phyloP scores from a whole-genome alignment of 345 rosid species.

The Adansonia digitata region DNA sequence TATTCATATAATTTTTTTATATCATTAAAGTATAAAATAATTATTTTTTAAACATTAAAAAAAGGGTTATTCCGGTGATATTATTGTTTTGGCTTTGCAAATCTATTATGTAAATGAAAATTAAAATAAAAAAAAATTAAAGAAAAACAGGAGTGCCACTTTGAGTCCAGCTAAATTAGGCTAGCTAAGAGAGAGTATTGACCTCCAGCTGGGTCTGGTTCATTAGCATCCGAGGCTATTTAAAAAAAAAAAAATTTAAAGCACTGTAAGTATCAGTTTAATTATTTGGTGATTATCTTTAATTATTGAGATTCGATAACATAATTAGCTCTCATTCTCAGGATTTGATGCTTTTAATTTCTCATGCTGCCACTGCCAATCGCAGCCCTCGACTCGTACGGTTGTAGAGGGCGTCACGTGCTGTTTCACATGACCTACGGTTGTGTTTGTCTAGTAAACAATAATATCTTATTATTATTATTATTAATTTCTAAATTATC shows the following conservation, averaged over 20 bases:
- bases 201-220: constrained; percentile 4
- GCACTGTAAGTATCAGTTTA: neutral
- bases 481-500: too few species aligned
- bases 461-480: too few species aligned
- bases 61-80: too few species aligned
- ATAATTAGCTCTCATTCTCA: constrained; percentile 23
- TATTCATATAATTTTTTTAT: too few species aligned
- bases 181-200: neutral
- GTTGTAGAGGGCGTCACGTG: neutral
- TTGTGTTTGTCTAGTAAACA: neutral
- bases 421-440: neutral
- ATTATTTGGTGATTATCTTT: constrained; percentile 15
- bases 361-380: neutral
- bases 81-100: neutral
- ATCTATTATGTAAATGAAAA: neutral
- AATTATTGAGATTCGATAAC: constrained; percentile 23
- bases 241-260: too few species aligned
- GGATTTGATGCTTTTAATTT: constrained; percentile 4
- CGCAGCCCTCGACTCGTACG: neutral
- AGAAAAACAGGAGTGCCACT: neutral
- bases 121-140: too few species aligned
- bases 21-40: too few species aligned
- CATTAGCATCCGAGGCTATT: neutral
- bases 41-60: too few species aligned
- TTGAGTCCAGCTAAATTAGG: constrained; percentile 1